Base-by-base conservation (phyloP, 768 basidiomycete genomes). In the Candolleomyces eurysporus region DNA sequence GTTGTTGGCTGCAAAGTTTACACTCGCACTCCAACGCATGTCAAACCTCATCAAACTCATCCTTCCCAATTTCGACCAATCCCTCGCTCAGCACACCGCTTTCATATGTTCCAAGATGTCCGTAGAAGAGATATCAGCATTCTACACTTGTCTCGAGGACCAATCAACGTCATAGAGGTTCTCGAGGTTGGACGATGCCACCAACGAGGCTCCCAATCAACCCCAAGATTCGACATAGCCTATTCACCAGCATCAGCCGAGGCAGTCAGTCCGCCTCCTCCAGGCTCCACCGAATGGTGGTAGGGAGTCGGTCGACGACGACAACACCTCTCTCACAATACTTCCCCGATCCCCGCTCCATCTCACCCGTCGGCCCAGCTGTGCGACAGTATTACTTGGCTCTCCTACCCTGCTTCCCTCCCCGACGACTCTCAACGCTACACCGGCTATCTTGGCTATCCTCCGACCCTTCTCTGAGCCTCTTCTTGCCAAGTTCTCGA, bases 131-230 rank as follows among this genome's bases (percentile, higher is more conserved):
- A 70, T 65, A 26, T 66, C 65, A 30, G 68, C 72, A 11, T 49
- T 79, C 50, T 77, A 80, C 51, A 69, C 72, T 26, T 78, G 79
- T 78, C 68, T 81, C 36, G 75, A 78, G 78, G 78, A 31, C 78
- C 80, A 63, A 72, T 71, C 42, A 78, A 79, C 63, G 71, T 82
- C 59, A 70, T 69, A 36, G 64, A 69, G 68, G 11, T 76, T 83
- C 48, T 78, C 79, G 22, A 71, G 76, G 51, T 72, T 81, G 30
- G 63, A 74, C 19, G 74, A 75, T 57, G 51, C 60, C 14, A 19
- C 19, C 48, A 70, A 71, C 39, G 59, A 64, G 48, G 54, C 50
- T 17, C 11, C 46, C 2, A 30, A 50, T 50, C 19, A 30, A 32
- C 45, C 46, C 21, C 42, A 43, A n/a, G 5, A 43, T 43, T 26